Evolutionary conservation across 441 rosid species (phyloP).

Genomic region (Pelargonium cotyledonis): DNA sequence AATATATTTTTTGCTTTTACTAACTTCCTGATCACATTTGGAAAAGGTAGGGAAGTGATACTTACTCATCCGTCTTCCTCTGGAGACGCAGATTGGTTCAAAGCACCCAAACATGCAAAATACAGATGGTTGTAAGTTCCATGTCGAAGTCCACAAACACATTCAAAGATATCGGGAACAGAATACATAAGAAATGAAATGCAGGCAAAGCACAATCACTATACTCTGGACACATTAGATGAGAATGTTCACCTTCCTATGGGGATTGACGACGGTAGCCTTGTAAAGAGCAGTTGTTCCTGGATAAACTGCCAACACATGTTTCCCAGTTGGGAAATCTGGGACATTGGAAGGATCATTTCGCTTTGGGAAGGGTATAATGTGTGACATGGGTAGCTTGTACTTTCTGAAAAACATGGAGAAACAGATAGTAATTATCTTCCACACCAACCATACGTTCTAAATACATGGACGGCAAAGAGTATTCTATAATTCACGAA

Average conservation of each 20-base stretch:
- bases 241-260: constrained; percentile 51
- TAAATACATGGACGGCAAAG: neutral
- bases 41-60: constrained; percentile 18
- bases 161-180: constrained; percentile 4
- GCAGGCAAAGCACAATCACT: neutral
- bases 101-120: constrained; percentile 23
- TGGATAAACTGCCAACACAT: constrained; percentile 93
- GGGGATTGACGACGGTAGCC: constrained; percentile 75
- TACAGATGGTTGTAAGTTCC: constrained; percentile 28
- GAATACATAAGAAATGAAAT: constrained; percentile 11
- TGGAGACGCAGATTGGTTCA: constrained; percentile 29
- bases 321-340: constrained; percentile 60
- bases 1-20: too few species aligned
- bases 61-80: constrained; percentile 92
- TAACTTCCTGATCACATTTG: too few species aligned
- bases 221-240: neutral
- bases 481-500: neutral
- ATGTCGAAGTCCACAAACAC: constrained; percentile 7
- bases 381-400: constrained; percentile 68
- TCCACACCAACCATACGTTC: neutral
- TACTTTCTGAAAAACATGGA: constrained; percentile 46
- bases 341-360: constrained; percentile 51
- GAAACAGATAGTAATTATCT: neutral
- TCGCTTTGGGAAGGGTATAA: constrained; percentile 82
- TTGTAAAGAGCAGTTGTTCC: constrained; percentile 94